phyloP scores from a whole-genome alignment of 2,329 filamentous ascomycete species.

The Purpureocillium lavendulum region DNA sequence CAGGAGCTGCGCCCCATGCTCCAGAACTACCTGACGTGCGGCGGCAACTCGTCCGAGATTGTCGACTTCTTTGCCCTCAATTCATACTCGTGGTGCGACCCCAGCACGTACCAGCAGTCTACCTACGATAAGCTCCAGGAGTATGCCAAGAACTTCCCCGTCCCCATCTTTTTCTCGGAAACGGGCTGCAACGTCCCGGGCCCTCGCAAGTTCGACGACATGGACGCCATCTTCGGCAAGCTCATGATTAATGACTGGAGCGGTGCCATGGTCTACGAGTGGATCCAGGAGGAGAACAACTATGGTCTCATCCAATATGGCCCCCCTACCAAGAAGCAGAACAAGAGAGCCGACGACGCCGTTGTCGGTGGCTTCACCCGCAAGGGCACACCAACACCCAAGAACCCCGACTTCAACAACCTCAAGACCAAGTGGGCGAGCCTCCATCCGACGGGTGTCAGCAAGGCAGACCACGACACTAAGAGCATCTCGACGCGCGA shows the following conservation, averaged over 20 bases:
- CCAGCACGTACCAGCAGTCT: slow-evolving; percentile 47
- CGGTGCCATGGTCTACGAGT: slow-evolving; percentile 80
- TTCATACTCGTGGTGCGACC: slow-evolving; percentile 74
- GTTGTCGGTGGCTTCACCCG: slow-evolving; percentile 60
- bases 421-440: slow-evolving; percentile 70
- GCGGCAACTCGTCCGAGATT: slow-evolving; percentile 56
- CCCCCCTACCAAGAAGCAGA: slow-evolving; percentile 42
- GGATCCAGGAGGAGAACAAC: slow-evolving; percentile 76
- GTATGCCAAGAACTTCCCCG: slow-evolving; percentile 60
- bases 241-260: slow-evolving; percentile 66
- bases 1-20: slow-evolving; percentile 54
- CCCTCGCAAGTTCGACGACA: slow-evolving; percentile 60
- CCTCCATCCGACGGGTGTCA: slow-evolving; percentile 60
- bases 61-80: slow-evolving; percentile 83
- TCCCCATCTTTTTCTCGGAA: slow-evolving; percentile 88
- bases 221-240: slow-evolving; percentile 65
- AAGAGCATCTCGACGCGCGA: slow-evolving; percentile 51
- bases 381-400: slow-evolving; percentile 64
- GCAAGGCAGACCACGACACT: slow-evolving; percentile 56
- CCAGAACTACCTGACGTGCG: slow-evolving; percentile 70
- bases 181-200: slow-evolving; percentile 67
- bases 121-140: slow-evolving; percentile 63
- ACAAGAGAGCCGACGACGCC: slow-evolving; percentile 42
- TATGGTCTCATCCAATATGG: slow-evolving; percentile 79
- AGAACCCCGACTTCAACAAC: slow-evolving; percentile 70